Base-by-base conservation (phyloP, 164 flowering plant species). In the Vitis riparia region DNA sequence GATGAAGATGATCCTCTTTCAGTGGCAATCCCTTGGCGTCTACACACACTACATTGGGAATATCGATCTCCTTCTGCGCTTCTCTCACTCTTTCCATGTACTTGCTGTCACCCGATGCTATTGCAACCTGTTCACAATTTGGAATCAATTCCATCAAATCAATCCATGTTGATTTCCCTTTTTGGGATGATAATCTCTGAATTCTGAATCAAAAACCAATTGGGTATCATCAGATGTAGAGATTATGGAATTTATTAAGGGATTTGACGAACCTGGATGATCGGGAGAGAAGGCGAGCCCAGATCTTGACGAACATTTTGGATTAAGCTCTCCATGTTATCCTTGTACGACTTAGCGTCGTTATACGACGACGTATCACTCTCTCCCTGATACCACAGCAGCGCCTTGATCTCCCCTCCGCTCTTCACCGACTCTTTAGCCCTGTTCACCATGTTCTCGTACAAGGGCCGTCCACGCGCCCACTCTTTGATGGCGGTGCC, bases 381-480 rank as follows among this genome's bases (percentile, higher is more conserved):
- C 88, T 93, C 98, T 9, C 98, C 98, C 59, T 93, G 95, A 67
- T 82, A 93, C 98, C 98, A 91, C 52, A 93, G 76, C 81, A 93
- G 1, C 0, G 84, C 90, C 75, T 65, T 84, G 63, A 94, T 87
- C 73, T 76, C 81, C 1, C 92, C 92, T 0, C 84, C 87, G 1
- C 63, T 75, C 62, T 67, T 65, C 63, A 78, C 75, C 62, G 93
- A 80, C 63, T 75, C 90, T 65, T 59, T 80, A 5, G 86, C 87
- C 47, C 97, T 81, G 80, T 55, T 72, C 74, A 91, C 87, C 98
- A 94, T 92, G 8, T 68, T 81, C 78, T 83, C 87, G 59, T 94
- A 92, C 75, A 90, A 67, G 3, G 79, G 60, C 64, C 58, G 60
- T 57, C 98, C 97, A 23, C 88, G 86, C 71, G 83, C 92, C 98